A percentile compares a stretch with the other conserved stretches of the same genome.
phyloP scores from a whole-genome alignment of 805 yeast species.

The Starmerella powellii region DNA sequence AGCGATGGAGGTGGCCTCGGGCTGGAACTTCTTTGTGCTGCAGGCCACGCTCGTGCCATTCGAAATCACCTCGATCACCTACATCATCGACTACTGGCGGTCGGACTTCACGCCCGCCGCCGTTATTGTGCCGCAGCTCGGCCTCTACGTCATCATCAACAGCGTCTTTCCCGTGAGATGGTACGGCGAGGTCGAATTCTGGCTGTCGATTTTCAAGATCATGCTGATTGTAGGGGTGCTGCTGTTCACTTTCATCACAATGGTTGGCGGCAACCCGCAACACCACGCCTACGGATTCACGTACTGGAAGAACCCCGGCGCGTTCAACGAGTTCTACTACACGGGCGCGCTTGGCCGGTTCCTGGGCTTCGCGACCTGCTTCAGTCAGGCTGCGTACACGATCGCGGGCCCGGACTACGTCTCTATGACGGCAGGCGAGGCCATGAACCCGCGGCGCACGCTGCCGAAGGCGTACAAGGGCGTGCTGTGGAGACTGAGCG shows the following conservation, averaged over 20 bases:
- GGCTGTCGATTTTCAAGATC: slow-evolving; percentile 63
- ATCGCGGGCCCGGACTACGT: slow-evolving; percentile 81
- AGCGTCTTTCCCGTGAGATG: slow-evolving; percentile 52
- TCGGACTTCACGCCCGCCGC: slow-evolving; percentile 63
- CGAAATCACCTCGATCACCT: slow-evolving; percentile 69
- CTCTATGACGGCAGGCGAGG: slow-evolving; percentile 76
- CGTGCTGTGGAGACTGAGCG: slow-evolving; percentile 53
- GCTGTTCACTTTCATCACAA: slow-evolving; percentile 61
- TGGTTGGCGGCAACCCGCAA: slow-evolving; percentile 79
- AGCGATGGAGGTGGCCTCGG: slow-evolving; percentile 61
- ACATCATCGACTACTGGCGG: slow-evolving; percentile 71
- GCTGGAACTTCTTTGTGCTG: slow-evolving; percentile 69
- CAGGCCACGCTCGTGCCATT: slow-evolving; percentile 71
- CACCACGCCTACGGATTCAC: slow-evolving; percentile 52
- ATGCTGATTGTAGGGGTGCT: slow-evolving; percentile 63
- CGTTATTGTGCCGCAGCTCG: slow-evolving; percentile 52
- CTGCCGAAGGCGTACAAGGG: slow-evolving; percentile 71
- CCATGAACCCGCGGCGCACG: slow-evolving; percentile 54
- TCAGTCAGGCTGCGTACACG: slow-evolving; percentile 62
- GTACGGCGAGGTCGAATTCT: slow-evolving; percentile 76
- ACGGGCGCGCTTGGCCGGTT: slow-evolving; percentile 52
- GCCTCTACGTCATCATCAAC: slow-evolving; percentile 50
- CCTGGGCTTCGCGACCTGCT: slow-evolving; percentile 58
- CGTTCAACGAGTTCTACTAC: slow-evolving; percentile 43
- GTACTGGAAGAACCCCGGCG: slow-evolving; percentile 43